Evolutionary conservation across 768 basidiomycete genomes (phyloP).

Genomic region (Zangia roseola): DNA sequence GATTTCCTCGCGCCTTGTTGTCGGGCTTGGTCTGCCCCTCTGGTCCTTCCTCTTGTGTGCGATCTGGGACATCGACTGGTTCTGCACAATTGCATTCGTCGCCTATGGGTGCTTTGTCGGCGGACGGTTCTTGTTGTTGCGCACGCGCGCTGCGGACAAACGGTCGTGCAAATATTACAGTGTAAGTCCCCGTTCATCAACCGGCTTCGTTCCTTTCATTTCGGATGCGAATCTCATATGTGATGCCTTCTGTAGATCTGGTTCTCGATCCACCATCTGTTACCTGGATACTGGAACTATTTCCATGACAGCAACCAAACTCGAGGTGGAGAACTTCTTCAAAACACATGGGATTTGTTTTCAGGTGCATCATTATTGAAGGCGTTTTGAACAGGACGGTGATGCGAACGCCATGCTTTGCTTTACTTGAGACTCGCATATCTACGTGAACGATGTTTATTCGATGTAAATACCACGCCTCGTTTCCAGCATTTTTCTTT

Average conservation of each 20-base stretch:
- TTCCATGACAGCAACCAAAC: slow-evolving; percentile 18
- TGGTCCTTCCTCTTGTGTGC: slow-evolving; percentile 38
- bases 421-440: too few species aligned
- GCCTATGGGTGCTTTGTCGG: slow-evolving; percentile 36
- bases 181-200: slow-evolving; percentile 19
- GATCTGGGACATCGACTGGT: slow-evolving; percentile 36
- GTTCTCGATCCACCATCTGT: slow-evolving; percentile 35
- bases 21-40: slow-evolving; percentile 32
- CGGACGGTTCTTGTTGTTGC: slow-evolving; percentile 30
- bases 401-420: background rate
- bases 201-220: too few species aligned
- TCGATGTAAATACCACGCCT: too few species aligned
- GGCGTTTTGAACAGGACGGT: background rate
- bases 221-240: background rate
- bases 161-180: slow-evolving; percentile 40
- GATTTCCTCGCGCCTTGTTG: slow-evolving; percentile 32
- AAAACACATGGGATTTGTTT: slow-evolving; percentile 19
- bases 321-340: slow-evolving; percentile 20
- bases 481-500: too few species aligned
- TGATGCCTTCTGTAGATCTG: slow-evolving; percentile 25
- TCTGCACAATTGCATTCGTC: slow-evolving; percentile 27
- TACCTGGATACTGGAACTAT: slow-evolving; percentile 38
- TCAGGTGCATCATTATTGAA: slow-evolving; percentile 10
- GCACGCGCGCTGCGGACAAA: slow-evolving; percentile 30
- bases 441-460: too few species aligned